Base-by-base conservation (phyloP, 1,139 yeast species). In the Yamadazyma aaseri region DNA sequence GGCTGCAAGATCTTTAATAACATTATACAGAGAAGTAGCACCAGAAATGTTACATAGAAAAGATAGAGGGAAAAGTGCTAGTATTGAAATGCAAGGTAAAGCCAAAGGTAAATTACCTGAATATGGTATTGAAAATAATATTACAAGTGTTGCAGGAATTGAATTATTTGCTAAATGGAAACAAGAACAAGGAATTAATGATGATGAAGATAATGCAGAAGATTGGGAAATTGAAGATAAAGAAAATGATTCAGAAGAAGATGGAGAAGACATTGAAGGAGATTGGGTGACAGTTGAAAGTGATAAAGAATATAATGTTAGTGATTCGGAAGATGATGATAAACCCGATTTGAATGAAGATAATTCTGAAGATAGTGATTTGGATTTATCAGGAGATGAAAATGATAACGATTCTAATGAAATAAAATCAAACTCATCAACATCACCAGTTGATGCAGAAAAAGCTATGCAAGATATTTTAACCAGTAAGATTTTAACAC, bases 11-110 rank as follows among this genome's bases (percentile, higher is more conserved):
- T 78, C 94, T n/a, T 73, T 92, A 61, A 79, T 92, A 41, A 65
- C 90, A 0, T 69, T 92, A 36, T 92, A 86, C 60, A 76, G 99
- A 60, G 97, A 89, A 45, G 81, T 89, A 34, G 97, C 97, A 2
- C 99, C 99, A 5, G 95, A 92, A 47, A 86, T 92, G 97, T 75
- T 92, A 53, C 72, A 75, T 38, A 75, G 80, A 51, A 89, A 86
- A 55, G 97, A 94, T 56, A 76, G 98, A 56, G 98, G 98, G 54
- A 92, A 92, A 65, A 64, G 71, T 23, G 97, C 96, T 10, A 71
- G 95, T 17, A 83, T 90, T 75, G 94, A 78, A 40, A 81, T 81
- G 47, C 73, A 73, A 35, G 80, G 81, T 21, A 65, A 58, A 26
- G 59, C 60, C 22, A 31, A 41, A n/a, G 46, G 74, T 55, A 41